phyloP scores from a whole-genome alignment of 2,329 filamentous ascomycete species.

The Cordyceps tenuipes region DNA sequence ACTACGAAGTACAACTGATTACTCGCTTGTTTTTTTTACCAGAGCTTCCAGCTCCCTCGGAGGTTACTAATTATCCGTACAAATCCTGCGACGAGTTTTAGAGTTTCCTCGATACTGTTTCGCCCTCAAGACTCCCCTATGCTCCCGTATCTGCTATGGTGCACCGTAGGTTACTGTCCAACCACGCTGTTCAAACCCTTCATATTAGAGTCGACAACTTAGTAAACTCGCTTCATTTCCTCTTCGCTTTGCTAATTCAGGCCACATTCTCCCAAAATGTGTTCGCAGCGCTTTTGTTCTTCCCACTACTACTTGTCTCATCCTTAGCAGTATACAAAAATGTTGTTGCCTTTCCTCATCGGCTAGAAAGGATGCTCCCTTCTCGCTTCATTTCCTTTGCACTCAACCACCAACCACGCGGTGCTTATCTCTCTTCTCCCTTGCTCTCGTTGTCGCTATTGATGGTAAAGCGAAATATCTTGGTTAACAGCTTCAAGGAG shows the following conservation, averaged over 20 bases:
- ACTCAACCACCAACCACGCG: conserved; percentile 10
- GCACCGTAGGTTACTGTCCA: background rate
- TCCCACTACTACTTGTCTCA: conserved; percentile 8
- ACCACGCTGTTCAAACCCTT: background rate
- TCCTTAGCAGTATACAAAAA: conserved; percentile 8
- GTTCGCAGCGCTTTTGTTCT: conserved; percentile 1
- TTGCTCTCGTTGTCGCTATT: background rate
- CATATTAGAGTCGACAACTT: background rate
- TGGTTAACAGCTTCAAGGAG: background rate
- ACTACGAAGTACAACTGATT: background rate
- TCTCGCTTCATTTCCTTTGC: conserved; percentile 8
- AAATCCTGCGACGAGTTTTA: no score
- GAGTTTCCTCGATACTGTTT: no score
- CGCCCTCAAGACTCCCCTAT: no score
- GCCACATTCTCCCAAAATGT: conserved; percentile 1
- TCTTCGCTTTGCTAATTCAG: conserved; percentile 4
- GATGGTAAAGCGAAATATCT: background rate
- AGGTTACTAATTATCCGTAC: no score
- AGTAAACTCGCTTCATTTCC: conserved; percentile 1
- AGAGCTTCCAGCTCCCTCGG: no score
- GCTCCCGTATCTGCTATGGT: no score
- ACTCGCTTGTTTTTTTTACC: no score
- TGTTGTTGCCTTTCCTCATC: background rate
- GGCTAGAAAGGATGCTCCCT: background rate
- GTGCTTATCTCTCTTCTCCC: conserved; percentile 10